phyloP scores from a whole-genome alignment of 192 early-diverging fungal species.

The Diversispora eburnea region DNA sequence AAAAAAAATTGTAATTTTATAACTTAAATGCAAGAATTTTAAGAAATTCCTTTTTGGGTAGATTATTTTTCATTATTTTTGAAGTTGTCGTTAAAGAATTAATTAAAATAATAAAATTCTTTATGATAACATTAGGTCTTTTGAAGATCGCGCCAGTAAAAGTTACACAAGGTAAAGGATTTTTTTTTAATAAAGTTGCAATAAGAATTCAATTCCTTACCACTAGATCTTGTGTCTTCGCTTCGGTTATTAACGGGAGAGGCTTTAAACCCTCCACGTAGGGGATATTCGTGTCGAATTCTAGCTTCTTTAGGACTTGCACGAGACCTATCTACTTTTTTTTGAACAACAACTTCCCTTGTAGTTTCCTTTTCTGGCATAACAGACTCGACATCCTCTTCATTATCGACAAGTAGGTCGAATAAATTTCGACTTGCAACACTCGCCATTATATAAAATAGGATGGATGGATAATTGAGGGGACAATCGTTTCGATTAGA shows the following conservation, averaged over 20 bases:
- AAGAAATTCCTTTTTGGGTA: too few relatives aligned
- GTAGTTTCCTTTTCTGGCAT: neutral
- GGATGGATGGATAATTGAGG: conserved; percentile 20
- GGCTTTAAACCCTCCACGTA: conserved; percentile 25
- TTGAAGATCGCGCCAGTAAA: too few relatives aligned
- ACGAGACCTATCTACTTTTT: conserved; percentile 33
- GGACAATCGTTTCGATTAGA: conserved; percentile 2
- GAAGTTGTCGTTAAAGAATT: too few relatives aligned
- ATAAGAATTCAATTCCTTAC: conserved; percentile 1
- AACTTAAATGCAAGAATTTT: too few relatives aligned
- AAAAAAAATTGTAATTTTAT: too few relatives aligned
- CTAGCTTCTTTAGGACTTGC: conserved; percentile 24
- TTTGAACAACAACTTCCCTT: neutral
- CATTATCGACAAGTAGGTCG: conserved; percentile 8
- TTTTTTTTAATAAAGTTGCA: neutral
- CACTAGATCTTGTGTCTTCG: conserved; percentile 25
- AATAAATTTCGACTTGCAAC: conserved; percentile 17
- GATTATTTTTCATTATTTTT: too few relatives aligned
- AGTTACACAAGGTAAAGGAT: neutral
- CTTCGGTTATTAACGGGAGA: conserved; percentile 13
- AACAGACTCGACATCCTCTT: neutral
- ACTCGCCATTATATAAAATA: conserved; percentile 9
- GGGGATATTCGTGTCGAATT: conserved; percentile 32
- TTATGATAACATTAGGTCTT: too few relatives aligned
- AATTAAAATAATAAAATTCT: too few relatives aligned